Percentiles rank a stretch among this genome's conserved stretches.
Evolutionary conservation across 768 basidiomycete species (phyloP).

Genomic region (Boletus patriciae): DNA sequence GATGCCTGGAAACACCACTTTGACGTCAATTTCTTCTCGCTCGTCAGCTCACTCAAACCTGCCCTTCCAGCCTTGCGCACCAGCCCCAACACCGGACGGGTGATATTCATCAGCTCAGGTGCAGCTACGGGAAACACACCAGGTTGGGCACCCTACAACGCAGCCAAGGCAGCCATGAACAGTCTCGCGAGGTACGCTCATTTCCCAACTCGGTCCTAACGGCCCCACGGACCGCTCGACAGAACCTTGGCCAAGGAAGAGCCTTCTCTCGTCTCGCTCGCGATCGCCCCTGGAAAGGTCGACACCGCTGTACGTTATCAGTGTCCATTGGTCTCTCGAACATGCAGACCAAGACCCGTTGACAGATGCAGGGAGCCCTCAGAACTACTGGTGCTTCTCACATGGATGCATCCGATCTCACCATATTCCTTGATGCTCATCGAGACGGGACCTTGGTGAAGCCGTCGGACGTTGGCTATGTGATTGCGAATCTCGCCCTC

Average conservation of each 20-base stretch:
- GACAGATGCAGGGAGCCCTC: conserved; percentile 69
- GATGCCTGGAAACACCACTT: conserved; percentile 71
- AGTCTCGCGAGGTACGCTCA: conserved; percentile 64
- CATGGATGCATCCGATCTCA: conserved; percentile 58
- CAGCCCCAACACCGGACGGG: conserved; percentile 55
- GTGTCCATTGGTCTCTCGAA: not conserved
- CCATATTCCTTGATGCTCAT: conserved; percentile 57
- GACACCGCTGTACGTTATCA: conserved; percentile 64
- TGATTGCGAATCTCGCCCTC: conserved; percentile 77
- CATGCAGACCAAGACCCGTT: not conserved
- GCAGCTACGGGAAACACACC: conserved; percentile 65
- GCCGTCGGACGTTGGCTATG: conserved; percentile 72
- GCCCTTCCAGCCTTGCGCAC: conserved; percentile 68
- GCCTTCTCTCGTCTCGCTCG: conserved; percentile 66
- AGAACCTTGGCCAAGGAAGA: conserved; percentile 89
- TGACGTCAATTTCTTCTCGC: conserved; percentile 87
- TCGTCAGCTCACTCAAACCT: conserved; percentile 66
- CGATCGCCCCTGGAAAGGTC: conserved; percentile 86
- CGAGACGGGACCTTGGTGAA: conserved; percentile 69
- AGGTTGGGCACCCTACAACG: conserved; percentile 82
- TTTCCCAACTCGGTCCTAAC: conserved; percentile 11
- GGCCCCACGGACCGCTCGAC: conserved; percentile 3
- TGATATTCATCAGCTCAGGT: conserved; percentile 86
- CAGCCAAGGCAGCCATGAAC: conserved; percentile 89
- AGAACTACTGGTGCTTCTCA: conserved; percentile 48